Percentiles rank a stretch among this genome's conserved stretches.
Conservation (phyloP, 2,329 filamentous ascomycete genomes). For the Aspergillus uvarum region DNA sequence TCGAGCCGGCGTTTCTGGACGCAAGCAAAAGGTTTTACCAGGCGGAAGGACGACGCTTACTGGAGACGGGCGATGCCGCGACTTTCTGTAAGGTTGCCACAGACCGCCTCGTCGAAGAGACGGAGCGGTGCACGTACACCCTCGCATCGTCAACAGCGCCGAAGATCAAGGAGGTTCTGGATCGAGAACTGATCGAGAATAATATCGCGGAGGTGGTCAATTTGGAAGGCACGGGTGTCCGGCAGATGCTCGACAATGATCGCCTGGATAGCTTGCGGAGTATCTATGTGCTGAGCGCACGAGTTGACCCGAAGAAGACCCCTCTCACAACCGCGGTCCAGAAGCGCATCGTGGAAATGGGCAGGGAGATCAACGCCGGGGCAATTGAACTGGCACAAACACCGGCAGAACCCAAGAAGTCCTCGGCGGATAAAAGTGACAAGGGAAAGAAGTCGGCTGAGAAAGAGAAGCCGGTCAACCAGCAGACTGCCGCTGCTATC, state of each 20-base stretch:
- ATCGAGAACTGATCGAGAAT: conserved; percentile 73
- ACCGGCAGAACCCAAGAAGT: conserved; percentile 43
- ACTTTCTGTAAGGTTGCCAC: conserved; percentile 77
- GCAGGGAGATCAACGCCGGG: conserved; percentile 74
- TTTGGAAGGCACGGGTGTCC: conserved; percentile 80
- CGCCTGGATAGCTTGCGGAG: conserved; percentile 74
- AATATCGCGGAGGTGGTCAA: conserved; percentile 80
- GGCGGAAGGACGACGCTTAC: conserved; percentile 69
- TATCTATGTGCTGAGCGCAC: conserved; percentile 73
- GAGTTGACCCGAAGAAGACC: conserved; percentile 72
- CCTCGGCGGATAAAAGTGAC: conserved; percentile 47
- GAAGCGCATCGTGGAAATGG: conserved; percentile 73
- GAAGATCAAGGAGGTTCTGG: conserved; percentile 75
- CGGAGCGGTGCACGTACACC: conserved; percentile 77
- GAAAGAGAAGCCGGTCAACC: conserved; percentile 60
- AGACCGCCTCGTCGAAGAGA: conserved; percentile 74
- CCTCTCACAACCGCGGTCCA: conserved; percentile 71
- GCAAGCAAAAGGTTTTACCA: conserved; percentile 73
- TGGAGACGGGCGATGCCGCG: conserved; percentile 76
- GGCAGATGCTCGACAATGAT: conserved; percentile 90
- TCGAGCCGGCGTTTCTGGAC: conserved; percentile 74
- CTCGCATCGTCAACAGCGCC: conserved; percentile 69
- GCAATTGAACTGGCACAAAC: conserved; percentile 55
- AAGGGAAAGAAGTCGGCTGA: conserved; percentile 45
- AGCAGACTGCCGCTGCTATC: conserved; percentile 82